phyloP scores from a whole-genome alignment of 176 grass and related monocot genomes.

The Oryza meridionalis region DNA sequence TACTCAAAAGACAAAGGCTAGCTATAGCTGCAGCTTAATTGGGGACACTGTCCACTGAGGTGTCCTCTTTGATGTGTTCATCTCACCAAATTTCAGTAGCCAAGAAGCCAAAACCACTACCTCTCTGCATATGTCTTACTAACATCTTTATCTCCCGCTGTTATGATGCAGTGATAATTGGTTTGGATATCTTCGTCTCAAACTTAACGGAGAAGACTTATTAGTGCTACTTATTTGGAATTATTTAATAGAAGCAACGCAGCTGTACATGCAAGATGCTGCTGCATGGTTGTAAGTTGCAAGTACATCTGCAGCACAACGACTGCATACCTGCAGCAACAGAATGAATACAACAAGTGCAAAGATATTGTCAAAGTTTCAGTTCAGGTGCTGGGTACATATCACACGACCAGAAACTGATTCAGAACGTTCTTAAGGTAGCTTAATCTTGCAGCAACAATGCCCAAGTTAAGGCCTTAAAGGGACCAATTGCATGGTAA shows the following conservation, averaged over 20 bases:
- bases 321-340: constrained; percentile 37
- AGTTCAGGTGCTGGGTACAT: constrained; percentile 30
- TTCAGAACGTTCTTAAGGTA: constrained; percentile 23
- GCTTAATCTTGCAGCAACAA: not conserved
- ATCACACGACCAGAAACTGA: not conserved
- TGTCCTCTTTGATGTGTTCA: constrained; percentile 35
- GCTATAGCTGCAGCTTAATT: not conserved
- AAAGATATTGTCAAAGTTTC: constrained; percentile 21
- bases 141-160: not conserved
- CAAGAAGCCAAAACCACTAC: constrained; percentile 37
- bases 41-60: constrained; percentile 5
- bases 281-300: not conserved
- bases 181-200: not conserved
- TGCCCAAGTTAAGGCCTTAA: not conserved
- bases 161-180: not conserved
- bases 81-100: constrained; percentile 45
- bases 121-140: not conserved
- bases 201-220: not conserved
- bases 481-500: not conserved
- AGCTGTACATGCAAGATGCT: not conserved
- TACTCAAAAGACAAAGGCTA: constrained; percentile 14
- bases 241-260: not conserved
- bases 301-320: not conserved
- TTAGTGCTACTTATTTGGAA: not conserved
- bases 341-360: constrained; percentile 7